These are phyloP conservation scores for Nakazawaea holstii DNA, from an alignment of 805 yeast species.

Conservation along the genomic window DNA sequence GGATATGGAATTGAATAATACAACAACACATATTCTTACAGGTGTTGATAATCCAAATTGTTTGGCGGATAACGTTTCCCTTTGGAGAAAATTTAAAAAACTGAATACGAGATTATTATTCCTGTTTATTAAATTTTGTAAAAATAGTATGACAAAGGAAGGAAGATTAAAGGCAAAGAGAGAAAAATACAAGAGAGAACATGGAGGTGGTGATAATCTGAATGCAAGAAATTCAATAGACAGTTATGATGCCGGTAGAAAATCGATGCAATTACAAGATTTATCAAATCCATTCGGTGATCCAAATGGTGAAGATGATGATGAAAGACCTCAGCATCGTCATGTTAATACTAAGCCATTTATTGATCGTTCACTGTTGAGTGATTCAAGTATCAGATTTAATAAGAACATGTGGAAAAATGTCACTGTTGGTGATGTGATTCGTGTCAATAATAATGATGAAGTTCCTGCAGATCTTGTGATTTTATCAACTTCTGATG, in stretches of 20 bases:
- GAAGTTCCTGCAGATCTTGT: conserved; percentile 77
- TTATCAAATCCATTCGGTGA: conserved; percentile 9
- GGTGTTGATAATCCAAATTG: conserved; percentile 59
- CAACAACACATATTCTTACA: conserved; percentile 49
- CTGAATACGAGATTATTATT: conserved; percentile 21
- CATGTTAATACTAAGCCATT: conserved; percentile 6
- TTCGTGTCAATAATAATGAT: conserved; percentile 66
- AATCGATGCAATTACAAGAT: conserved; percentile 12
- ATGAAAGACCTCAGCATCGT: too few species aligned
- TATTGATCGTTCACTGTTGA: conserved; percentile 2
- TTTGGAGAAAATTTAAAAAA: conserved; percentile 71
- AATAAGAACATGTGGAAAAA: conserved; percentile 52
- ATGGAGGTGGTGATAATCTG: conserved; percentile 16
- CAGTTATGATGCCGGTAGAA: conserved; percentile 23
- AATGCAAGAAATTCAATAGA: conserved; percentile 25
- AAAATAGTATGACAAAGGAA: conserved; percentile 9
- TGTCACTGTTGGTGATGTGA: conserved; percentile 66
- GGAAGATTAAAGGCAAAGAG: conserved; percentile 11
- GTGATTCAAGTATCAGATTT: conserved; percentile 20
- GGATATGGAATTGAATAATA: conserved; percentile 66
- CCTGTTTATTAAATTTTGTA: conserved; percentile 4
- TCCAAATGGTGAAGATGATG: background rate
- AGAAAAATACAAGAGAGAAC: conserved; percentile 4
- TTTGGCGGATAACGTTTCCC: conserved; percentile 43
- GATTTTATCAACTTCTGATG: conserved; percentile 59